Evolutionary conservation across 768 basidiomycete genomes (phyloP).

Genomic region (Dioszegia hungarica): DNA sequence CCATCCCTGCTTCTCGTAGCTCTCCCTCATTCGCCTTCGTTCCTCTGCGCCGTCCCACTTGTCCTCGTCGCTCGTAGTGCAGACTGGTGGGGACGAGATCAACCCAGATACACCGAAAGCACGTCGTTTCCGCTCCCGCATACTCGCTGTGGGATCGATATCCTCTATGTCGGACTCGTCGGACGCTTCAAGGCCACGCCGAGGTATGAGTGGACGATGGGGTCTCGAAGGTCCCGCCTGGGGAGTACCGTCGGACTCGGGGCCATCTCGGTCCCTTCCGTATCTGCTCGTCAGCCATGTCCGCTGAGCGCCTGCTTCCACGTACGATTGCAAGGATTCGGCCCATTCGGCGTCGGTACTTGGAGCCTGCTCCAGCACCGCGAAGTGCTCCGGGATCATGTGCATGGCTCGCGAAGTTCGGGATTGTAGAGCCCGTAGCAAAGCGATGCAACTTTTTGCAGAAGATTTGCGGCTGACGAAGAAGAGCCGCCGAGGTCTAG

Average conservation of each 20-base stretch:
- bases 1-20: constrained; percentile 34
- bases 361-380: too few relatives aligned
- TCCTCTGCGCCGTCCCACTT: constrained; percentile 15
- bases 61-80: neutral
- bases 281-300: constrained; percentile 1
- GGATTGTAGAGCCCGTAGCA: too few relatives aligned
- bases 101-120: constrained; percentile 6
- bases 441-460: too few relatives aligned
- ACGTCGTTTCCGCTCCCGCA: neutral
- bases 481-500: too few relatives aligned
- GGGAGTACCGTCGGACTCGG: neutral
- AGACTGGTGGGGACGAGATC: neutral
- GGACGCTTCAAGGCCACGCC: constrained; percentile 8
- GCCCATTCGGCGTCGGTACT: too few relatives aligned
- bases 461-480: too few relatives aligned
- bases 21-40: constrained; percentile 16
- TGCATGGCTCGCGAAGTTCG: too few relatives aligned
- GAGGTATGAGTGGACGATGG: neutral
- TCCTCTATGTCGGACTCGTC: constrained; percentile 6
- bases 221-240: neutral
- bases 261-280: constrained; percentile 11
- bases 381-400: too few relatives aligned
- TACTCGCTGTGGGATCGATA: neutral
- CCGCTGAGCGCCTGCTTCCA: too few relatives aligned
- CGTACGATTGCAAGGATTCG: too few relatives aligned